These are phyloP conservation scores for Guadua angustifolia DNA, from an alignment of 176 grass and related monocot genomes.

Conservation along the genomic window DNA sequence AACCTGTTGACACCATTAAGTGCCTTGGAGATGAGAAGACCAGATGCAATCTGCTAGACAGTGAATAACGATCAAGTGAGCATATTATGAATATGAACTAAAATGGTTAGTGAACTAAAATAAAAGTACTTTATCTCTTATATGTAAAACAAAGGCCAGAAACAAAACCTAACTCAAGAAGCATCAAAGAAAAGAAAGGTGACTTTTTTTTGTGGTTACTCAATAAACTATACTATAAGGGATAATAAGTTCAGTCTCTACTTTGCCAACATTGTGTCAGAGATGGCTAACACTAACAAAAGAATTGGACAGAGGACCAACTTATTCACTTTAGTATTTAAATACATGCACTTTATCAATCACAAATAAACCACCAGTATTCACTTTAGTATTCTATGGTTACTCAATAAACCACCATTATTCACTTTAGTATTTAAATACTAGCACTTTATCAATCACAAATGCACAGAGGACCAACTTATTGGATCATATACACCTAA, in stretches of 20 bases:
- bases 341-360: no score
- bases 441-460: no score
- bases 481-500: no score
- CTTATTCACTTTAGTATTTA: no score
- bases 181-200: conserved; percentile 22
- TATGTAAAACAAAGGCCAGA: neutral
- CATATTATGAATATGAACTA: neutral
- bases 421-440: no score
- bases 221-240: conserved; percentile 8
- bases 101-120: conserved; percentile 29
- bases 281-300: neutral
- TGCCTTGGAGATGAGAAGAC: conserved; percentile 98
- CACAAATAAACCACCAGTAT: no score
- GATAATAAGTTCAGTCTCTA: conserved; percentile 9
- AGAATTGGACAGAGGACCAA: no score
- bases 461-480: no score
- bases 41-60: conserved; percentile 77
- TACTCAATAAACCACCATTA: no score
- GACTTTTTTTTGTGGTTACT: neutral
- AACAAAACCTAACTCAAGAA: conserved; percentile 17
- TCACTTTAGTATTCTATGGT: no score
- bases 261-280: neutral
- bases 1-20: conserved; percentile 80
- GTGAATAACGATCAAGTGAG: conserved; percentile 21
- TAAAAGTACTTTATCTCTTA: conserved; percentile 2